A percentile compares a stretch with the other conserved stretches of the same genome.
phyloP scores from a whole-genome alignment of 176 grass and related monocot species.

The Zizania latifolia region DNA sequence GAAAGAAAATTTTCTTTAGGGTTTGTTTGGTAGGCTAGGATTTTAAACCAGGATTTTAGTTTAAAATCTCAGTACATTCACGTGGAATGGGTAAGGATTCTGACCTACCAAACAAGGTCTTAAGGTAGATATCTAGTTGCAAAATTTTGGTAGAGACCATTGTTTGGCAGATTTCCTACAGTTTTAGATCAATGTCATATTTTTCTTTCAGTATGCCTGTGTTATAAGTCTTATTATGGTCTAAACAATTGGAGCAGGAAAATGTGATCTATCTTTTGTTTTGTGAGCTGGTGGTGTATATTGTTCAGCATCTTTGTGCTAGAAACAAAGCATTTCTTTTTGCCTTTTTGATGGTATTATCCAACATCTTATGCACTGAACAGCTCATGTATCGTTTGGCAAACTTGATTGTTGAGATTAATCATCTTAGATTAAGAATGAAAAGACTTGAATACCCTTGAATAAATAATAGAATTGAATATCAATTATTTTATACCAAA shows the following conservation, averaged over 20 bases:
- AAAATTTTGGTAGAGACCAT: constrained; percentile 52
- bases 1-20: constrained; percentile 34
- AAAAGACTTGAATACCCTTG: no score
- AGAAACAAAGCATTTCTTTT: neutral
- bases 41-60: no score
- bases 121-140: constrained; percentile 47
- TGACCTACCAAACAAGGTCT: no score
- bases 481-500: no score
- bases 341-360: neutral
- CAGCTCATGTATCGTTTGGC: neutral
- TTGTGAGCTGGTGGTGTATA: constrained; percentile 1
- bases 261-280: neutral
- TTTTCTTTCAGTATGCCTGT: constrained; percentile 18
- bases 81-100: no score
- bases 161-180: constrained; percentile 35
- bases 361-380: neutral
- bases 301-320: neutral
- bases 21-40: no score
- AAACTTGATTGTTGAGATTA: no score
- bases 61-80: no score
- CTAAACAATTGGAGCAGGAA: neutral
- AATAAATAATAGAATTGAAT: no score
- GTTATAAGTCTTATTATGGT: neutral
- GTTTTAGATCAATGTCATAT: constrained; percentile 14
- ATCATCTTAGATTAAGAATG: no score